Percentiles rank a stretch among this genome's conserved stretches.
Evolutionary conservation across 352 stramenopile species (phyloP).

Genomic region (Globisporangium radiosum): DNA sequence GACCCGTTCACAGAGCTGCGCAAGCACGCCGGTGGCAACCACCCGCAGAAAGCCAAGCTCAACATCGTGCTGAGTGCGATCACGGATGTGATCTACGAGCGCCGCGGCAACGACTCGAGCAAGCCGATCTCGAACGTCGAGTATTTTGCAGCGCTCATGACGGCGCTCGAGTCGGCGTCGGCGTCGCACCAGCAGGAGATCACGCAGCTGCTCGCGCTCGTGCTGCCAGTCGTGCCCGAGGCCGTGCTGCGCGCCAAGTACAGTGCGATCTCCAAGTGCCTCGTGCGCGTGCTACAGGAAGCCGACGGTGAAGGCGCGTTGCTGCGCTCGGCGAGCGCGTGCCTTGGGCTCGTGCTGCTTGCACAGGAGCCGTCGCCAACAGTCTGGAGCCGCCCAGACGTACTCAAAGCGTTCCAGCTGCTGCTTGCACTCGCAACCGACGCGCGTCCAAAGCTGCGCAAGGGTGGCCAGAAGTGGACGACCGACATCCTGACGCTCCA

Average conservation of each 20-base stretch:
- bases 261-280: conserved; percentile 52
- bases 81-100: conserved; percentile 79
- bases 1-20: conserved; percentile 78
- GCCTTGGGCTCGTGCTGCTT: conserved; percentile 53
- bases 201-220: conserved; percentile 66
- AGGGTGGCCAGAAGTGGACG: conserved; percentile 66
- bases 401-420: conserved; percentile 74
- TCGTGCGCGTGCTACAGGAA: conserved; percentile 69
- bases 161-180: conserved; percentile 64
- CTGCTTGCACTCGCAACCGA: conserved; percentile 73
- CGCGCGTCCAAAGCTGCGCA: conserved; percentile 79
- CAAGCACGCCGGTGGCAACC: conserved; percentile 63
- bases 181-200: conserved; percentile 75
- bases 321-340: conserved; percentile 58
- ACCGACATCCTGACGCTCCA: conserved; percentile 71
- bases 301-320: conserved; percentile 50
- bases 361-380: conserved; percentile 60
- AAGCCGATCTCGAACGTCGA: conserved; percentile 65
- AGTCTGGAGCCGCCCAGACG: conserved; percentile 59
- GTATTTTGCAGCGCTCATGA: conserved; percentile 87
- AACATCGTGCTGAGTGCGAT: conserved; percentile 82
- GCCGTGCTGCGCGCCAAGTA: conserved; percentile 80
- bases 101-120: conserved; percentile 22
- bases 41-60: conserved; percentile 81
- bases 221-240: conserved; percentile 63